phyloP scores from a whole-genome alignment of 2,329 filamentous ascomycete genomes.

The Botrytis tulipae region DNA sequence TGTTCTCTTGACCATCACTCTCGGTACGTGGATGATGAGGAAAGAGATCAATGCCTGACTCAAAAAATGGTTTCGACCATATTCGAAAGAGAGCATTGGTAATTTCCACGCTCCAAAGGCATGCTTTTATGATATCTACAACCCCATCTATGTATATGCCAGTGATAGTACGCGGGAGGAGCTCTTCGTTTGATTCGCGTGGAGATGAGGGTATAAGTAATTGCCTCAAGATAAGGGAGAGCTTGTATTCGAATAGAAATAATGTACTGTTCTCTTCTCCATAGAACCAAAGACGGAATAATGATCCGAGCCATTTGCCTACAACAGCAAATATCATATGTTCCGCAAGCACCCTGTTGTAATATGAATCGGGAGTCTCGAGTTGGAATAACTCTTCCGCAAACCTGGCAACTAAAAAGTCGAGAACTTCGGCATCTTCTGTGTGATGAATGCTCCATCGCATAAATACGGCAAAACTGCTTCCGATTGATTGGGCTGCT shows the following conservation, averaged over 20 bases:
- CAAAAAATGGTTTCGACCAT: not conserved
- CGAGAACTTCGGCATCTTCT: not conserved
- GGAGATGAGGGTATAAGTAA: not conserved
- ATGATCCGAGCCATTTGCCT: not conserved
- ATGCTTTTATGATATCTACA: not conserved
- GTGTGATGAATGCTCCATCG: no score
- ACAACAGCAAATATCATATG: not conserved
- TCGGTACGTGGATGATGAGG: not conserved
- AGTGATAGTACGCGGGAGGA: rapidly evolving
- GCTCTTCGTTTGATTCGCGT: not conserved
- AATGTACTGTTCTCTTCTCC: no score
- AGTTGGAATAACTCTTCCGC: no score
- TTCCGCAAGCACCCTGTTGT: no score
- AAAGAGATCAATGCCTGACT: not conserved
- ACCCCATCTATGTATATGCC: rapidly evolving
- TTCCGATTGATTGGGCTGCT: not conserved
- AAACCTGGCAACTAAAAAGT: not conserved
- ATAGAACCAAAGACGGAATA: not conserved
- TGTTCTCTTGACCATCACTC: no score
- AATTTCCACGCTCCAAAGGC: not conserved
- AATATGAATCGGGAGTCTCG: no score
- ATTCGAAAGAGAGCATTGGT: not conserved
- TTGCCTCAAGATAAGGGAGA: not conserved
- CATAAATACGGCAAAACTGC: rapidly evolving
- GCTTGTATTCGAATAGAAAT: not conserved